Base-by-base conservation (phyloP, 441 rosid genomes). In the Pelargonium fulgidum region DNA sequence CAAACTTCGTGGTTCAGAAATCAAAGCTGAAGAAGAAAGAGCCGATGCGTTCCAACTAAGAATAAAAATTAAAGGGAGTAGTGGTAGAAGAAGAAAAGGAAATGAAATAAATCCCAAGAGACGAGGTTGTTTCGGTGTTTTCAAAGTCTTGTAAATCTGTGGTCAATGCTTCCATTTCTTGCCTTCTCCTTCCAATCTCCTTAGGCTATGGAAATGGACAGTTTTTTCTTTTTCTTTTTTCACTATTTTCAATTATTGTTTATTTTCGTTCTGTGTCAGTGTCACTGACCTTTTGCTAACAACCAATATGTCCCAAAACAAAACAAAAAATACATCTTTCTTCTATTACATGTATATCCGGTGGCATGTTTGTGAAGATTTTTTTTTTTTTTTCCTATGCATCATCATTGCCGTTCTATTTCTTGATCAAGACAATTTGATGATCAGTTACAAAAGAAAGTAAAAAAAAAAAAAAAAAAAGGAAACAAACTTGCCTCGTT, bases 131-230 rank as follows among this genome's bases (percentile, higher is more conserved):
- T 80, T 73, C 81, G 78, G 83, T 77, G 84, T 76, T 77, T 80
- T 82, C 87, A 70, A 79, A 82, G 84, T 70, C 81, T 62, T 13
- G 64, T 66, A 75, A 76, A 75, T 81, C 84, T 75, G 48, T 72
- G 89, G 91, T 87, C 97, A 87, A 84, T 79, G 86, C 79, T 77
- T 79, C 87, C 92, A 74, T 81, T 62, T 81, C 67, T 77, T 75
- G 81, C 85, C 78, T 66, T 65, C 81, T 73, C 78, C 81, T 81
- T 72, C 81, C 84, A 75, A 73, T 82, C 71, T 75, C 81, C 79
- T 73, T 66, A 71, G 85, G 76, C 88, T 67, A 48, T 72, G 79
- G 75, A 78, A 69, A 73, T 79, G 69, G 83, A 77, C 83, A 69
- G 54, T 69, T 77, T 72, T 77, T 68, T 62, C 73, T 73, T 70